Evolutionary conservation across 495 filamentous ascomycete genomes (phyloP).

Genomic region (Aspergillus wentii): DNA sequence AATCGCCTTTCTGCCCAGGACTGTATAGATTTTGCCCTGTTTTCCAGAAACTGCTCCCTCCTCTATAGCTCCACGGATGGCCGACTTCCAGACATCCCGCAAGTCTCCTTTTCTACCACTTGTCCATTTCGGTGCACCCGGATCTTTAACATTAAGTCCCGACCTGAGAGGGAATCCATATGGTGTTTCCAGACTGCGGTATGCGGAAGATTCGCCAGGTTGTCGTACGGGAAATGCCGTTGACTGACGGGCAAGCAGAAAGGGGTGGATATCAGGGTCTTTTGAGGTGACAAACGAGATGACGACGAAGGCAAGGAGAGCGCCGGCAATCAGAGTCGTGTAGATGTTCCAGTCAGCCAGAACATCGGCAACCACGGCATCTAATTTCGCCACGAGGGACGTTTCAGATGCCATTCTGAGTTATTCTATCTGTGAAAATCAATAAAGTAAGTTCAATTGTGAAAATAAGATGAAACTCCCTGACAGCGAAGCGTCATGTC

Average conservation of each 20-base stretch:
- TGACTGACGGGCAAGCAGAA: constrained; percentile 82
- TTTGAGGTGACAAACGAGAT: constrained; percentile 56
- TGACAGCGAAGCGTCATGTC: too few relatives aligned
- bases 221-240: constrained; percentile 72
- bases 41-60: constrained; percentile 55
- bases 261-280: constrained; percentile 87
- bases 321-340: constrained; percentile 57
- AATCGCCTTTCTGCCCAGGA: constrained; percentile 66
- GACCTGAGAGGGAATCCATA: constrained; percentile 76
- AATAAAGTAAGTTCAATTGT: too few relatives aligned
- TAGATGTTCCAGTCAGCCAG: constrained; percentile 76
- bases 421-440: too few relatives aligned
- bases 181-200: constrained; percentile 75
- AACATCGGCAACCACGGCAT: constrained; percentile 61
- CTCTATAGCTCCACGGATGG: constrained; percentile 55
- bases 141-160: constrained; percentile 81
- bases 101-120: constrained; percentile 83
- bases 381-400: constrained; percentile 54
- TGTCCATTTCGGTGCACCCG: constrained; percentile 75
- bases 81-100: constrained; percentile 85
- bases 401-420: constrained; percentile 46
- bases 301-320: constrained; percentile 56
- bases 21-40: constrained; percentile 73
- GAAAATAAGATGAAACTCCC: too few relatives aligned
- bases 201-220: constrained; percentile 76